Percentiles rank a stretch among this genome's conserved stretches.
Conservation (phyloP, 805 yeast genomes). For the Candida boidinii region DNA sequence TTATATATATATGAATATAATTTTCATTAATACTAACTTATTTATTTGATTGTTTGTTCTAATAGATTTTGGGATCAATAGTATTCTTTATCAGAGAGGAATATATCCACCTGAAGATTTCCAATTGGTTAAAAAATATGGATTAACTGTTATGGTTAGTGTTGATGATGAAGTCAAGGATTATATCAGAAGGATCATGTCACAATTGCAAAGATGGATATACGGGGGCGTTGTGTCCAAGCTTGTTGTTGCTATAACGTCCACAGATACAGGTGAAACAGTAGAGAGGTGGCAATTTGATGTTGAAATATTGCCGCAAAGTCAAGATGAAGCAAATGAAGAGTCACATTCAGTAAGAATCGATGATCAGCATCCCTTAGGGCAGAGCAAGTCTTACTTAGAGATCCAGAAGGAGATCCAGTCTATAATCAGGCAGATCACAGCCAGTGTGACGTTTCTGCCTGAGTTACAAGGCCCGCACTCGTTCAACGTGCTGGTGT, state of each 20-base stretch:
- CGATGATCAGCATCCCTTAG: too few relatives aligned
- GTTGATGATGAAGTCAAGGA: constrained; percentile 67
- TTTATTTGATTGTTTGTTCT: neutral
- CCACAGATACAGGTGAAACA: constrained; percentile 55
- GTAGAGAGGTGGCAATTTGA: constrained; percentile 87
- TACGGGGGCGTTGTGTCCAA: constrained; percentile 58
- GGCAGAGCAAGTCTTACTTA: constrained; percentile 33
- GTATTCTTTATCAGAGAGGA: constrained; percentile 81
- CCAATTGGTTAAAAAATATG: constrained; percentile 68
- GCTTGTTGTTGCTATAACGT: constrained; percentile 64
- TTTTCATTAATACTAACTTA: neutral
- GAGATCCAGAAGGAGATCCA: constrained; percentile 71
- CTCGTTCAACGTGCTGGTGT: constrained; percentile 80
- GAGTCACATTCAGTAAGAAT: constrained; percentile 1
- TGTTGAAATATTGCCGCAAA: constrained; percentile 31
- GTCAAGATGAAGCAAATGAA: constrained; percentile 4
- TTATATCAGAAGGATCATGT: constrained; percentile 60
- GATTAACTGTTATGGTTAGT: constrained; percentile 61
- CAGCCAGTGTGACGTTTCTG: constrained; percentile 78
- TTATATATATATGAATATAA: neutral
- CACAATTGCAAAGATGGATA: constrained; percentile 69
- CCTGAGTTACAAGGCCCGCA: constrained; percentile 59
- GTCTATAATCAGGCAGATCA: constrained; percentile 78
- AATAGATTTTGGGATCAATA: constrained; percentile 63
- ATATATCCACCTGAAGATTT: constrained; percentile 87